phyloP scores from a whole-genome alignment of 1,284 basidiomycete genomes.

The Ceratobasidium sp. region DNA sequence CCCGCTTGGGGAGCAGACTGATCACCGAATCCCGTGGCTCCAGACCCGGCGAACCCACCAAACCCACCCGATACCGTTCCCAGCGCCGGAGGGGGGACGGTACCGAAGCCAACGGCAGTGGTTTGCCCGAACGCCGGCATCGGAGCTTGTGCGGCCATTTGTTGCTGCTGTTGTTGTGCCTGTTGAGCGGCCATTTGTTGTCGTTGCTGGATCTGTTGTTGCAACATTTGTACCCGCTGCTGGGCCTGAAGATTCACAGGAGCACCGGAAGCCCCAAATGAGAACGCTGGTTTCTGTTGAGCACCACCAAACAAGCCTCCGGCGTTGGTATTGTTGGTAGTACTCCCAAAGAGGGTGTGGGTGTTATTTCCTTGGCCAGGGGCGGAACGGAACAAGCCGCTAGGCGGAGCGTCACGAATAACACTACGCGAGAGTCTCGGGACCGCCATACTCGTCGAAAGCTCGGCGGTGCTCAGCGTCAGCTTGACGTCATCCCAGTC shows the following conservation, averaged over 20 bases:
- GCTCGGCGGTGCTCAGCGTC: slow-evolving; percentile 64
- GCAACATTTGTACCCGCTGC: background rate
- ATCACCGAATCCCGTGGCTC: background rate
- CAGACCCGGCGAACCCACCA: background rate
- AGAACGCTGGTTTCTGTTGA: background rate
- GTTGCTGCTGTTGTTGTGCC: slow-evolving; percentile 38
- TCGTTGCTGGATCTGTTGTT: slow-evolving; percentile 35
- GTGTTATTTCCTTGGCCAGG: no score
- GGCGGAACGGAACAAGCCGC: background rate
- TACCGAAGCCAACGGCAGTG: background rate
- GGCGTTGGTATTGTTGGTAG: no score
- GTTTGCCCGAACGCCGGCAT: background rate
- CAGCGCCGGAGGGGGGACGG: background rate
- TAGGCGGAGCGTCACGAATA: background rate
- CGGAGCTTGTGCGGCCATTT: background rate
- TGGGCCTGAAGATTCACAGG: background rate
- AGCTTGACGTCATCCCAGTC: slow-evolving; percentile 67
- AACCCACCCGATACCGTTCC: background rate
- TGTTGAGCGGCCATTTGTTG: background rate
- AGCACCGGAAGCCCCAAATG: background rate
- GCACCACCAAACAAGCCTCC: background rate
- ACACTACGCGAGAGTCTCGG: slow-evolving; percentile 47
- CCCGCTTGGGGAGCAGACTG: background rate
- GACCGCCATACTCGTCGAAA: slow-evolving; percentile 47
- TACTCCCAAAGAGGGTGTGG: no score